Evolutionary conservation across 176 grass and related monocot genomes (phyloP).

Genomic region (Puya raimondii): DNA sequence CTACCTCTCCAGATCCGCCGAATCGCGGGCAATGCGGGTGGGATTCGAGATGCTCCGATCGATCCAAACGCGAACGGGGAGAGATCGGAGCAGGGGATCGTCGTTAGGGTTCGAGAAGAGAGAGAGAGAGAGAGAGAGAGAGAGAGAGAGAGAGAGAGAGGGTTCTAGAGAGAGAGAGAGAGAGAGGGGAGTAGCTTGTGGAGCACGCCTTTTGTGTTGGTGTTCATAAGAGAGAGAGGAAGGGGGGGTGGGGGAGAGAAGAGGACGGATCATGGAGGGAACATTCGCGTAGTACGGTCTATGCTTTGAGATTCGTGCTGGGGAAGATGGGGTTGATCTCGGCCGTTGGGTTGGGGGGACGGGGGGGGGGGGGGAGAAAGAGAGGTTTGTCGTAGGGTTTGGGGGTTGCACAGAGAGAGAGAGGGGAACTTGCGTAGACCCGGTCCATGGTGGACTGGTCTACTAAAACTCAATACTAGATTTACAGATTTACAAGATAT

Average conservation of each 20-base stretch:
- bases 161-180: background rate
- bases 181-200: slow-evolving; percentile 1
- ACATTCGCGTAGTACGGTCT: background rate
- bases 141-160: background rate
- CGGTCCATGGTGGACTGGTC: too few relatives aligned
- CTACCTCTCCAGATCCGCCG: background rate
- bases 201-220: background rate
- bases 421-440: too few relatives aligned
- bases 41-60: background rate
- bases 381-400: too few relatives aligned
- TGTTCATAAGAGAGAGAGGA: slow-evolving; percentile 3
- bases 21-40: background rate
- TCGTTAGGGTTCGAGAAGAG: background rate
- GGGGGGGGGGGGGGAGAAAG: too few relatives aligned
- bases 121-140: slow-evolving; percentile 4
- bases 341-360: too few relatives aligned
- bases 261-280: background rate
- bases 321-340: background rate
- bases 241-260: background rate
- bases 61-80: background rate
- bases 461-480: too few relatives aligned
- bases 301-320: background rate
- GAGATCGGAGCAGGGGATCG: background rate
- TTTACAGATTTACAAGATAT: too few relatives aligned
- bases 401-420: too few relatives aligned